Evolutionary conservation across 2,329 filamentous ascomycete species (phyloP).

Genomic region (Fusarium mundagurra): DNA sequence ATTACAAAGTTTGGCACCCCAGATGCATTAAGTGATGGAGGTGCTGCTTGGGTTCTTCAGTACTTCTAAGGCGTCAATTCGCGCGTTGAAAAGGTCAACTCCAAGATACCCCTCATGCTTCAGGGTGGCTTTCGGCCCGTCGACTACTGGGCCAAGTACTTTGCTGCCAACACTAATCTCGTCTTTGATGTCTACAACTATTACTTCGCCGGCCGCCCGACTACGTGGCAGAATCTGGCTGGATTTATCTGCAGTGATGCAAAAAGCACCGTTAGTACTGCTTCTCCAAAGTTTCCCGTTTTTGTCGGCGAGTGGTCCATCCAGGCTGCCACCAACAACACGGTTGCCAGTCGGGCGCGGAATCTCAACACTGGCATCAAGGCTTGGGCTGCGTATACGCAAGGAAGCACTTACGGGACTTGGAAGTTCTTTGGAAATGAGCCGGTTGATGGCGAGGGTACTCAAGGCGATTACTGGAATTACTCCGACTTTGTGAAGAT

Average conservation of each 20-base stretch:
- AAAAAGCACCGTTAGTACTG: background rate
- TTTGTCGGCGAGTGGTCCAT: background rate
- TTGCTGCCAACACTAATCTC: background rate
- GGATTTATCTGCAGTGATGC: background rate
- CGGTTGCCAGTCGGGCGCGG: background rate
- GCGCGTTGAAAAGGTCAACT: background rate
- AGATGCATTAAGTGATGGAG: background rate
- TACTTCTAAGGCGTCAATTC: background rate
- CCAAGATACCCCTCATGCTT: background rate
- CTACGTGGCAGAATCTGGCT: rapidly evolving
- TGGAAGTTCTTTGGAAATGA: background rate
- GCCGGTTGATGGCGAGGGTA: background rate
- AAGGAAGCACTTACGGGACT: background rate
- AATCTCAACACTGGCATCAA: background rate
- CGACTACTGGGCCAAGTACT: background rate
- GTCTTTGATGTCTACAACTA: background rate
- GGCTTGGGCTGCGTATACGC: background rate
- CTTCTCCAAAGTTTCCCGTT: background rate
- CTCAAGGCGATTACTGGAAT: background rate
- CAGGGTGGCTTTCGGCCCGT: background rate
- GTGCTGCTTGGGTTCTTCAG: background rate
- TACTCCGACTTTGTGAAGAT: background rate
- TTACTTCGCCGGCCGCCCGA: background rate
- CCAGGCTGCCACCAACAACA: background rate
- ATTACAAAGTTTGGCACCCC: background rate